Conservation (phyloP, 257 asterid genomes). For the Solanum piurae region DNA sequence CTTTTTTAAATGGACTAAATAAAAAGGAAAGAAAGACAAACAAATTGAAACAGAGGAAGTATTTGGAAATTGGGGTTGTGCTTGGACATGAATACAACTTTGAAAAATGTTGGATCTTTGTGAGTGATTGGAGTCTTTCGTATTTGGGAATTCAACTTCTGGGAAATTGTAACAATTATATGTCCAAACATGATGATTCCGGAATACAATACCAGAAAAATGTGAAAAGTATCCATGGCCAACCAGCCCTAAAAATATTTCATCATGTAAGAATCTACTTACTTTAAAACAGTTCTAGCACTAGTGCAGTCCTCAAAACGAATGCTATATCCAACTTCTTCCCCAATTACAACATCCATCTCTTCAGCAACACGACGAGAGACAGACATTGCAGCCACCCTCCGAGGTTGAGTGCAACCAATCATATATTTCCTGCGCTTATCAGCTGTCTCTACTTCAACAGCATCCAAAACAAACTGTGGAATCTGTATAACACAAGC, state of each 20-base stretch:
- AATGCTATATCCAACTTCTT: conserved; percentile 96
- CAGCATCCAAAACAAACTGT: conserved; percentile 81
- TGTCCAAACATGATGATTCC: neutral
- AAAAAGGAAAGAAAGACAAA: neutral
- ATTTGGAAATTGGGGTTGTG: neutral
- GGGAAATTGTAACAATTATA: neutral
- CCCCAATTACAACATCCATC: conserved; percentile 95
- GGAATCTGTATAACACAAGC: conserved; percentile 54
- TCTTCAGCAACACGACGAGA: conserved; percentile 97
- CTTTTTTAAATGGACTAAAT: neutral
- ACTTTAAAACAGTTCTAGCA: conserved; percentile 75
- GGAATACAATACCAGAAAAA: neutral
- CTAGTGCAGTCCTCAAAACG: conserved; percentile 97
- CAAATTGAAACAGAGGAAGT: neutral
- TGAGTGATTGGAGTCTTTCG: neutral
- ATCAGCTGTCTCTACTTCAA: conserved; percentile 56
- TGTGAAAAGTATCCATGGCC: neutral
- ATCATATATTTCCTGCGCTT: conserved; percentile 78
- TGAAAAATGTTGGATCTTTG: neutral
- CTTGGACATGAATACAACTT: neutral
- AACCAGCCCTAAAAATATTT: neutral
- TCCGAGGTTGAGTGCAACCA: conserved; percentile 94
- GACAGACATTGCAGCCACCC: conserved; percentile 99
- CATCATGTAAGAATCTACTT: neutral
- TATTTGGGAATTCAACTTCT: neutral